A percentile compares a stretch with the other conserved stretches of the same genome.
Evolutionary conservation across 805 yeast genomes (phyloP).

Genomic region (Schizosaccharomyces lindneri): DNA sequence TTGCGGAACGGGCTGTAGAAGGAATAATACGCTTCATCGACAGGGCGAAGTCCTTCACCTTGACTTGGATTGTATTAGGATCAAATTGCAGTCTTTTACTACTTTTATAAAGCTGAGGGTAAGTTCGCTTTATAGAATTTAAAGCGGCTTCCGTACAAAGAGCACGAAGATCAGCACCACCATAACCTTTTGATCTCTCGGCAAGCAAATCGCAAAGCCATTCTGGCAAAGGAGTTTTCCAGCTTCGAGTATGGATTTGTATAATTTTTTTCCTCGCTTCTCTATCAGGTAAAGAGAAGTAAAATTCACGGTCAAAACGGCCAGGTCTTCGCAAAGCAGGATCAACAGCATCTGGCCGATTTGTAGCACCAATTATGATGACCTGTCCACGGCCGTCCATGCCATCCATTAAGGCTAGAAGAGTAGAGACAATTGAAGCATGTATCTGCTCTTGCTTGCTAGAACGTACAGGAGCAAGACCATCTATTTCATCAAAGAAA

Average conservation of each 20-base stretch:
- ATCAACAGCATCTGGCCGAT: constrained; percentile 94
- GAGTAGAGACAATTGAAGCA: constrained; percentile 86
- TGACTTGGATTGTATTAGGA: constrained; percentile 44
- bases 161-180: constrained; percentile 92
- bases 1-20: constrained; percentile 67
- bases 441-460: constrained; percentile 96
- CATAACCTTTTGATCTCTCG: constrained; percentile 72
- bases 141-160: constrained; percentile 89
- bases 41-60: constrained; percentile 59
- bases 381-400: constrained; percentile 98
- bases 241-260: constrained; percentile 63
- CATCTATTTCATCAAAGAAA: constrained; percentile 91
- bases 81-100: constrained; percentile 49
- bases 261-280: constrained; percentile 58
- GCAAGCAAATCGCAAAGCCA: constrained; percentile 45
- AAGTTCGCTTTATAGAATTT: constrained; percentile 69
- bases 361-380: constrained; percentile 92
- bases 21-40: constrained; percentile 65
- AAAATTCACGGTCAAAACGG: constrained; percentile 87
- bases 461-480: constrained; percentile 87
- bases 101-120: constrained; percentile 74
- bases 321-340: constrained; percentile 96
- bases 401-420: constrained; percentile 93
- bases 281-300: constrained; percentile 75
- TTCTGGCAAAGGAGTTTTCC: constrained; percentile 50